Evolutionary conservation across 169 alveolate genomes (phyloP).

Genomic region (Cryptosporidium xiaoi): DNA sequence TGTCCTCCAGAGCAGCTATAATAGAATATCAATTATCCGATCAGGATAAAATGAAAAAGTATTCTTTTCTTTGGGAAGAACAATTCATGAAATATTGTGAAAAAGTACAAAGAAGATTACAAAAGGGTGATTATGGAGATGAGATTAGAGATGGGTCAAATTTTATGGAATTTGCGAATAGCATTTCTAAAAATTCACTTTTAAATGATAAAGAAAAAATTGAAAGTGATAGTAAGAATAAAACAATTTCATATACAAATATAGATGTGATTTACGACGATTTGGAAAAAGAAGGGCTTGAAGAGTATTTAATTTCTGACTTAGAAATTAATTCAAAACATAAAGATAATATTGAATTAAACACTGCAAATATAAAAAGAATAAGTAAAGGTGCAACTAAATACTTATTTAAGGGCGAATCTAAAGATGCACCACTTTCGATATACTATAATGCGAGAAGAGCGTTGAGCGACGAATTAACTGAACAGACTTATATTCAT

Average conservation of each 20-base stretch:
- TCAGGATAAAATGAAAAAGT: constrained; percentile 63
- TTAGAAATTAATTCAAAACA: constrained; percentile 4
- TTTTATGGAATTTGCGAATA: constrained; percentile 19
- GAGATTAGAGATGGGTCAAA: constrained; percentile 43
- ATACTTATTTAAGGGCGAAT: constrained; percentile 48
- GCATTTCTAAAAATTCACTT: not conserved
- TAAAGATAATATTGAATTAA: not conserved
- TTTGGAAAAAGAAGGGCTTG: not conserved
- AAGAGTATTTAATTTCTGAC: constrained; percentile 9
- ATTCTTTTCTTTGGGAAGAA: constrained; percentile 57
- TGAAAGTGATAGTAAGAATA: not conserved
- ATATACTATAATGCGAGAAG: constrained; percentile 67
- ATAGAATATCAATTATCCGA: constrained; percentile 64
- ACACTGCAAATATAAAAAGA: constrained; percentile 25
- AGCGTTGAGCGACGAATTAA: constrained; percentile 70
- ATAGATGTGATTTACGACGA: constrained; percentile 8
- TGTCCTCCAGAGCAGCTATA: constrained; percentile 65
- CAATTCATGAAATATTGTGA: constrained; percentile 63
- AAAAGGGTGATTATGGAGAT: constrained; percentile 53
- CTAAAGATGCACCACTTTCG: constrained; percentile 37
- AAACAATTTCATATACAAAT: not conserved
- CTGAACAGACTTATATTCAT: constrained; percentile 64
- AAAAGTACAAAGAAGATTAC: constrained; percentile 36
- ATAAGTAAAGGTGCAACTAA: constrained; percentile 52
- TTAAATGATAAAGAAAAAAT: not conserved